These are phyloP conservation scores for Scopulariopsis brevicaulis DNA, from an alignment of 2,329 filamentous ascomycete species.

Conservation along the genomic window DNA sequence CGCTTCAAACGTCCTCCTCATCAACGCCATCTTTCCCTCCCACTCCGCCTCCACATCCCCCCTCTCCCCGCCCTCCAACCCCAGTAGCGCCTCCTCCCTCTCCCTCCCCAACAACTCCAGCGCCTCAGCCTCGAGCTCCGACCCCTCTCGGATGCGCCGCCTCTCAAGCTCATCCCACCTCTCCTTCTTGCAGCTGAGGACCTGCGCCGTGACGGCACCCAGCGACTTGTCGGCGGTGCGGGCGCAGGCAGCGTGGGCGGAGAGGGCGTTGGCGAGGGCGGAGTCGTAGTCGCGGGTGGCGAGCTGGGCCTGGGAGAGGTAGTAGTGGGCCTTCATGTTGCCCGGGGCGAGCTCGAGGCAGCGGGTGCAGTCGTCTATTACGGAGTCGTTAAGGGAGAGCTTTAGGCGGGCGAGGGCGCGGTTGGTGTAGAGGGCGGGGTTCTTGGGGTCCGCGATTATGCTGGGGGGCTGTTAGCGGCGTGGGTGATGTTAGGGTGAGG, in stretches of 20 bases:
- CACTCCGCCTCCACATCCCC: constrained; percentile 35
- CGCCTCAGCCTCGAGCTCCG: constrained; percentile 49
- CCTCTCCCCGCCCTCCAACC: constrained; percentile 31
- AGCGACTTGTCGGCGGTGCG: constrained; percentile 54
- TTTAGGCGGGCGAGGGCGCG: constrained; percentile 74
- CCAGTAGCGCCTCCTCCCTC: constrained; percentile 23
- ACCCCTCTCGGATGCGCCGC: constrained; percentile 41
- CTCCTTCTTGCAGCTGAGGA: constrained; percentile 73
- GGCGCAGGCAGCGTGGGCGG: constrained; percentile 62
- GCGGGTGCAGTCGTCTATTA: constrained; percentile 64
- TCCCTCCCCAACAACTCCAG: constrained; percentile 37
- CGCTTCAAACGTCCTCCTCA: constrained; percentile 39
- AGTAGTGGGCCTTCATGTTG: constrained; percentile 74
- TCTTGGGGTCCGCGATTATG: constrained; percentile 66
- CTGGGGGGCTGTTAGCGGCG: constrained; percentile 24
- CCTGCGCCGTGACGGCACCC: constrained; percentile 57
- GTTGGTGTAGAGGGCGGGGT: constrained; percentile 78
- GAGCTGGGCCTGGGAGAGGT: constrained; percentile 76
- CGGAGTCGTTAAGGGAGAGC: constrained; percentile 60
- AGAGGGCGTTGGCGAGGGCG: constrained; percentile 57
- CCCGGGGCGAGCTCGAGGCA: constrained; percentile 57
- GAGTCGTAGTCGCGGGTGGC: constrained; percentile 49
- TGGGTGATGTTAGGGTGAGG: neutral
- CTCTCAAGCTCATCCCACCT: constrained; percentile 71
- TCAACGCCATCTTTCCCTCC: constrained; percentile 28